Conservation (phyloP, 768 basidiomycete genomes). For the Mycena belliarum region DNA sequence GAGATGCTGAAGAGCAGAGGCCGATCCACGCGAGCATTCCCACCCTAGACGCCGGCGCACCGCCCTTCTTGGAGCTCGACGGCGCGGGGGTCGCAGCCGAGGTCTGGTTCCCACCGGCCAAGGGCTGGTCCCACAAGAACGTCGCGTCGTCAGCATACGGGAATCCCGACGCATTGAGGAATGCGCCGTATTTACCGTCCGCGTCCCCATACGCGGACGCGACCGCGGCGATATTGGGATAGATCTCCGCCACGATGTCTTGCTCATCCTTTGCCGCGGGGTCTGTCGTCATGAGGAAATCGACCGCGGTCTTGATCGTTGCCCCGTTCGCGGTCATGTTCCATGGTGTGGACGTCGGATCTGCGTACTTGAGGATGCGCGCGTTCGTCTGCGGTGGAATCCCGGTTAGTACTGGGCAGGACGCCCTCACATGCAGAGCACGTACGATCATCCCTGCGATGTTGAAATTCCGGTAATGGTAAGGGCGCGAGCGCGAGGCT, state of each 20-base stretch:
- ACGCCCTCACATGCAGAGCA: background rate
- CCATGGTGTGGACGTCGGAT: conserved; percentile 47
- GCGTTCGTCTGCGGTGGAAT: conserved; percentile 50
- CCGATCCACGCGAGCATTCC: too few species aligned
- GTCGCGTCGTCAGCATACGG: conserved; percentile 45
- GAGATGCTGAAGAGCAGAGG: too few species aligned
- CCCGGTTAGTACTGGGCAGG: background rate
- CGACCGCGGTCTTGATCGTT: conserved; percentile 60
- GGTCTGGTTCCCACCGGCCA: conserved; percentile 26
- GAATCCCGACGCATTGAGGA: conserved; percentile 41
- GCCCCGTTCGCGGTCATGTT: conserved; percentile 48
- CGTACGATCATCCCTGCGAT: conserved; percentile 65
- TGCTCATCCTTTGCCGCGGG: conserved; percentile 33
- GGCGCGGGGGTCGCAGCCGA: too few species aligned
- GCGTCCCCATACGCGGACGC: conserved; percentile 61
- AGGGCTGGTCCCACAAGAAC: conserved; percentile 59
- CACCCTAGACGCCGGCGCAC: too few species aligned
- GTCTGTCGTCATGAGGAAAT: conserved; percentile 55
- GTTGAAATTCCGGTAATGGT: conserved; percentile 71
- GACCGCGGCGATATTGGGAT: conserved; percentile 58
- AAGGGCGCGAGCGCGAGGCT: conserved; percentile 61
- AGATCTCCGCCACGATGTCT: conserved; percentile 48
- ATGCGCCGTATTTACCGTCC: conserved; percentile 52
- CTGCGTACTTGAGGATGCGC: conserved; percentile 48
- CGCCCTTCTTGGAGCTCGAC: too few species aligned